Base-by-base conservation (phyloP, 2,329 filamentous ascomycete genomes). In the Pyrenochaeta sp. region DNA sequence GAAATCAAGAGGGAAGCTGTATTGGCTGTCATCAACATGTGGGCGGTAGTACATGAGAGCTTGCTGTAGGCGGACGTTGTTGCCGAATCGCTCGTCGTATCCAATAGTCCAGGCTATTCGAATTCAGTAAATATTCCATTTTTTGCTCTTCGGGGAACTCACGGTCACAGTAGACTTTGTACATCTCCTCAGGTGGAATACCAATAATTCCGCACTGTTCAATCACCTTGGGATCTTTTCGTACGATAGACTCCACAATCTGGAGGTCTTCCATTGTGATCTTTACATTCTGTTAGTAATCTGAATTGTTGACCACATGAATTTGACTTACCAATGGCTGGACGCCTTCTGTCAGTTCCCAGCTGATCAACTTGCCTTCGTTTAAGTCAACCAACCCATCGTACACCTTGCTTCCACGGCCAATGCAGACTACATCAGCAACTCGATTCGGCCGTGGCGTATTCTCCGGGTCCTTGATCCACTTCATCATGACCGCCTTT, bases 11-110 rank as follows among this genome's bases (percentile, higher is more conserved):
- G 92, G 92, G 66, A 87, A 96, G 26, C 88, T 87, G 72, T 96
- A 96, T 74, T 96, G 92, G 70, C 84, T 90, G 74, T 93, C 89
- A 63, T 96, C 91, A 13, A 87, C 65, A 58, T 93, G 80, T 3
- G 91, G 91, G 11, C 92, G 85, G 72, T 95, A 96, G 78, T 96
- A 96, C 90, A 96, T 96, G 41, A 96, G 77, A 2, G 90, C 92
- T 74, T 96, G 92, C 73, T 96, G 92, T 3, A 96, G 82, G 41
- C 92, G 85, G 29, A 90, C 79, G 29, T 78, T 78, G 67, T 76
- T 93, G 50, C 91, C 92, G 61, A 91, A 94, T 30, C 92, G 86
- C 74, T 95, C 89, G 61, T 96, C 92, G 67, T 90, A 96, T 35
- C 92, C 92, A 71, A 96, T 96, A 1, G 92, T 96, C 92, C 92